Base-by-base conservation (phyloP, 2,329 filamentous ascomycete species). In the Ophiocordyceps camponoti-rufipedis region DNA sequence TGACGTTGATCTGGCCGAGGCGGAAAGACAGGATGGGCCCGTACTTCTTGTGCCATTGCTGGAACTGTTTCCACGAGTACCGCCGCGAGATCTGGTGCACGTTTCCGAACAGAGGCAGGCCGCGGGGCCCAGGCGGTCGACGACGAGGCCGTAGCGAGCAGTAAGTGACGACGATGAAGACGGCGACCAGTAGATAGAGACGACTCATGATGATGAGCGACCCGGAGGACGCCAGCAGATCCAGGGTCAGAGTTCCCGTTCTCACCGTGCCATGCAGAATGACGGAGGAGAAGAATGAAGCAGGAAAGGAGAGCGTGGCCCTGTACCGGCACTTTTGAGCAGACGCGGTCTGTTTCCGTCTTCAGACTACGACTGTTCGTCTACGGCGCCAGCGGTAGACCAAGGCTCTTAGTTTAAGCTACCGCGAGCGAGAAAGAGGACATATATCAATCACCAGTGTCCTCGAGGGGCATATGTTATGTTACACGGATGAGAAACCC, bases 31-130 rank as follows among this genome's bases (percentile, higher is more conserved):
- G 48, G 28, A 56, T 44, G 1, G 53, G 52, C 5, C 53, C 54
- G 33, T 55, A 53, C 12, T 50, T 19, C 40, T 50, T 52, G 40
- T 49, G 48, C 53, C 52, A 54, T 50, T 69, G 54, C 45, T 76
- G 70, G 50, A 76, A 74, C 55, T 70, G 71, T 23, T 75, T 63
- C 73, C 73, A 77, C 2, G 73, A 72, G 52, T 75, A 74, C 46
- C 54, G 57, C 11, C 57, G 53, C 18, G 53, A 51, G 8, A 51
- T 38, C 39, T 56, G 54, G 29, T 55, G 54, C 18, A 56, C 41
- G 32, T 55, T 55, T 10, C 53, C 53, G 19, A 55, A 50, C 1
- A 56, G 8, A 1, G 53, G 53, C 4, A 49, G 46, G 2, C 48
- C 49, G 10, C 46, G 48, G 5, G 54, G 53, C 1, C 53, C 53